Percentiles rank a stretch among this genome's conserved stretches.
phyloP scores from a whole-genome alignment of 805 yeast species.

The Ogataea nitratoaversa region DNA sequence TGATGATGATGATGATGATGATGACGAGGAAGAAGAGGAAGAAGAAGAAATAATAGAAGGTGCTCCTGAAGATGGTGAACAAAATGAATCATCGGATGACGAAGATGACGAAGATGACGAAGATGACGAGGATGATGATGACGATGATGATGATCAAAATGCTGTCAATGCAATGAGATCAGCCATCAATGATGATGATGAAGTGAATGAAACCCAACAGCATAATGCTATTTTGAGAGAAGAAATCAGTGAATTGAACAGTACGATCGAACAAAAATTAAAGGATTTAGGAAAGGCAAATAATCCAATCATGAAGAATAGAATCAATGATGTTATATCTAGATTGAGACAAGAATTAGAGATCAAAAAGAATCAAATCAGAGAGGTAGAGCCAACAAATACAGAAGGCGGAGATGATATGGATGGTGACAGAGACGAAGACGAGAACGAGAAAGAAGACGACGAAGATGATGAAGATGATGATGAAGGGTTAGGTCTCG shows the following conservation, averaged over 20 bases:
- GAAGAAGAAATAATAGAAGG: slow-evolving; percentile 45
- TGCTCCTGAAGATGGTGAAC: slow-evolving; percentile 38
- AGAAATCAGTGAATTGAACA: slow-evolving; percentile 77
- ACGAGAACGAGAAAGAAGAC: slow-evolving; percentile 13
- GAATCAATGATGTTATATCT: slow-evolving; percentile 76
- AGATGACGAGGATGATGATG: slow-evolving; percentile 41
- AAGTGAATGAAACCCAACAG: slow-evolving; percentile 48
- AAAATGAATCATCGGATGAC: slow-evolving; percentile 41
- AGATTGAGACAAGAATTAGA: slow-evolving; percentile 80
- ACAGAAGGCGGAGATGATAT: slow-evolving; percentile 41
- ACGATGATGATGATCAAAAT: slow-evolving; percentile 44
- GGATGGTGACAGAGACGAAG: too few species aligned
- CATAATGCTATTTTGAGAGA: slow-evolving; percentile 75
- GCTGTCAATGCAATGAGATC: slow-evolving; percentile 35
- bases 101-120: slow-evolving; percentile 51
- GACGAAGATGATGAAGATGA: slow-evolving; percentile 15
- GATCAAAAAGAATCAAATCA: slow-evolving; percentile 65
- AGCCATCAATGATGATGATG: slow-evolving; percentile 24
- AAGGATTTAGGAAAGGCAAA: slow-evolving; percentile 67
- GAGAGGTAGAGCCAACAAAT: slow-evolving; percentile 26
- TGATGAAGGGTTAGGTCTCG: slow-evolving; percentile 22
- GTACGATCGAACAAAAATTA: slow-evolving; percentile 71
- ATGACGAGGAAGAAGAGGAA: slow-evolving; percentile 30
- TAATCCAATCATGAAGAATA: slow-evolving; percentile 80
- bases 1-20: slow-evolving; percentile 2